These are phyloP conservation scores for Angomonas ambiguus DNA, from an alignment of 208 protist genomes.

Conservation along the genomic window DNA sequence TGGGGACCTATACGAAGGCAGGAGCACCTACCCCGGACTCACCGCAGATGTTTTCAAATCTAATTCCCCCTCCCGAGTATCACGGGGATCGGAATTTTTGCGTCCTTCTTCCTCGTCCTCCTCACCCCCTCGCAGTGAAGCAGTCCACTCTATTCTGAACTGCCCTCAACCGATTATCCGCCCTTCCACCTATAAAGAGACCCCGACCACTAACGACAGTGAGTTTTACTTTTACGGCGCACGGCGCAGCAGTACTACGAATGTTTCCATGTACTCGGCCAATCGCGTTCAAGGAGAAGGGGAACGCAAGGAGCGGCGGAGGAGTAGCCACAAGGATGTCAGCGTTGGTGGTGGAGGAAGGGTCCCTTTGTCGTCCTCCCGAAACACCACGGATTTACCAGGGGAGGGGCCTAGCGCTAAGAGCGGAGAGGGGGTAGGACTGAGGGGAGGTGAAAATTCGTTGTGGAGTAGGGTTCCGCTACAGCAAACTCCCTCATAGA, in stretches of 20 bases:
- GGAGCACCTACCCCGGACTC: background rate
- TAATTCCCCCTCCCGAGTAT: background rate
- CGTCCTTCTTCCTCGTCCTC: background rate
- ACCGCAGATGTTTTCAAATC: background rate
- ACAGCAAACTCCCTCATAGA: background rate
- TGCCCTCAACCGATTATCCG: conserved; percentile 1
- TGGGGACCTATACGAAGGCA: background rate
- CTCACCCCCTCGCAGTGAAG: background rate
- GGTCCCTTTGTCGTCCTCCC: background rate
- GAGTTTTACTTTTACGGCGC: background rate
- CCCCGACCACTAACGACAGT: background rate
- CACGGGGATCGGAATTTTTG: background rate
- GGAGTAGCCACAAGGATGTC: background rate
- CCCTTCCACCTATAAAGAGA: background rate
- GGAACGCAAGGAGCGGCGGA: background rate
- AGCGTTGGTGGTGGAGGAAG: background rate
- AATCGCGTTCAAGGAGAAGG: no score
- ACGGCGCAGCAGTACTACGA: background rate
- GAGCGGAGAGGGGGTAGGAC: background rate
- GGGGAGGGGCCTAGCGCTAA: background rate
- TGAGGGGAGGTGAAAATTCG: background rate
- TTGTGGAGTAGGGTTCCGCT: background rate
- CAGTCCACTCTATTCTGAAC: background rate
- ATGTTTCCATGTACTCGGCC: background rate
- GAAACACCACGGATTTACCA: background rate